A percentile compares a stretch with the other conserved stretches of the same genome.
Conservation (phyloP, 2,329 filamentous ascomycete genomes). For the Trichoderma breve region DNA sequence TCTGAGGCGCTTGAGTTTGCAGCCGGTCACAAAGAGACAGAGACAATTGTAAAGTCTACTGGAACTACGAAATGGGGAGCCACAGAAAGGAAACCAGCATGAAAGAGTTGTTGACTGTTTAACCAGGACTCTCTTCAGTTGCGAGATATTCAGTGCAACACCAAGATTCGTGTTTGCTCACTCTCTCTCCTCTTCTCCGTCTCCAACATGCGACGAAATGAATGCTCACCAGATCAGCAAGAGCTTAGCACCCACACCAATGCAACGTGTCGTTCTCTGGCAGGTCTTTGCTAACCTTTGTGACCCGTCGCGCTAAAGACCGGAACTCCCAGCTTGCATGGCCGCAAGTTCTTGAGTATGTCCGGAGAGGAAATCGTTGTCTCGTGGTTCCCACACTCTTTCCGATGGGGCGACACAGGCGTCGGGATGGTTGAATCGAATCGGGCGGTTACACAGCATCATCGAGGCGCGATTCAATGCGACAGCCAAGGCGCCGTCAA, state of each 20-base stretch:
- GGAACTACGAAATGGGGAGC: neutral
- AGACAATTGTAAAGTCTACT: neutral
- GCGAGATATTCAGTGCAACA: neutral
- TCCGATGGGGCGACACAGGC: too few species aligned
- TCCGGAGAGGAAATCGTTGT: neutral
- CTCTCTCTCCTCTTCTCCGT: neutral
- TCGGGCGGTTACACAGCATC: neutral
- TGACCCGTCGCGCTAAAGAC: neutral
- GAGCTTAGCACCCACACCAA: neutral
- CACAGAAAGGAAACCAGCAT: neutral
- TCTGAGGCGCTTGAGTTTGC: conserved; percentile 3
- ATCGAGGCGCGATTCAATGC: neutral
- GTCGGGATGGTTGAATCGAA: neutral
- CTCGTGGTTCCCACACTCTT: neutral
- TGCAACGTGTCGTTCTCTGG: conserved; percentile 15
- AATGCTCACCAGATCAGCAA: neutral
- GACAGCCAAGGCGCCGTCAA: neutral
- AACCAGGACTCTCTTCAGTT: neutral
- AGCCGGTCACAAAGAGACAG: neutral
- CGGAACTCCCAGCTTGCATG: neutral
- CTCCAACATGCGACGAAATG: neutral
- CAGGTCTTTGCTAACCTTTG: neutral
- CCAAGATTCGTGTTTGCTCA: neutral
- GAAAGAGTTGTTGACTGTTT: neutral
- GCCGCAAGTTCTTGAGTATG: neutral